Base-by-base conservation (phyloP, 352 stramenopile genomes). In the Pythium myriotylum region DNA sequence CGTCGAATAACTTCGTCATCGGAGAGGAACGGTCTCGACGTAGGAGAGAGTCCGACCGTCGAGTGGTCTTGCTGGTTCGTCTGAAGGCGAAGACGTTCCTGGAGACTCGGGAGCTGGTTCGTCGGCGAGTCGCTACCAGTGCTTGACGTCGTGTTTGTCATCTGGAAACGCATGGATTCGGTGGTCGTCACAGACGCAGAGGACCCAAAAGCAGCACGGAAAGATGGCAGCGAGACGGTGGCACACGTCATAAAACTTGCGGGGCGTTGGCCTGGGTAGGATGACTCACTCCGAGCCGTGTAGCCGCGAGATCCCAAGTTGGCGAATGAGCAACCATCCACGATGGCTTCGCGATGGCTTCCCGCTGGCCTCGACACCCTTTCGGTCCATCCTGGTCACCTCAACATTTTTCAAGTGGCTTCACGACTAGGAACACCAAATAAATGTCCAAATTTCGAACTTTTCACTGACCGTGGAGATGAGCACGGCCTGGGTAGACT, bases 81-180 rank as follows among this genome's bases (percentile, higher is more conserved):
- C 49, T 59, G 49, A 6, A 66, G 37, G 19, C 27, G 10, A 8
- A 66, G 22, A 3, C 58, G 39, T 22, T 66, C 29, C n/a, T 59
- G 58, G 49, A 66, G 58, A 32, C 58, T 53, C 5, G 58, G 58
- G 8, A 66, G 50, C 26, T 62, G 55, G 22, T 47, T 51, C 4
- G 51, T 66, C 14, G 55, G 33, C 22, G 45, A 52, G 45, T 39
- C 45, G 12, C 26, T 32, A 1, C 43, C 43, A 32, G 6, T 22
- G 16, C 3, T 29, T 8, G 43, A 23, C 26, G 27, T 27, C 16
- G 24, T 4, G 7, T 24, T 33, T 16, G 17, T 22, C 12, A 9
- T 45, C 4, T 39, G 27, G 7, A 22, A 50, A 40, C 54, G 54
- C 54, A 61, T 61, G n/a, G 5, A 26, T 35, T 46, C 39, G 33